Base-by-base conservation (phyloP, 2,329 filamentous ascomycete genomes). In the Trichoderma brevicompactum region DNA sequence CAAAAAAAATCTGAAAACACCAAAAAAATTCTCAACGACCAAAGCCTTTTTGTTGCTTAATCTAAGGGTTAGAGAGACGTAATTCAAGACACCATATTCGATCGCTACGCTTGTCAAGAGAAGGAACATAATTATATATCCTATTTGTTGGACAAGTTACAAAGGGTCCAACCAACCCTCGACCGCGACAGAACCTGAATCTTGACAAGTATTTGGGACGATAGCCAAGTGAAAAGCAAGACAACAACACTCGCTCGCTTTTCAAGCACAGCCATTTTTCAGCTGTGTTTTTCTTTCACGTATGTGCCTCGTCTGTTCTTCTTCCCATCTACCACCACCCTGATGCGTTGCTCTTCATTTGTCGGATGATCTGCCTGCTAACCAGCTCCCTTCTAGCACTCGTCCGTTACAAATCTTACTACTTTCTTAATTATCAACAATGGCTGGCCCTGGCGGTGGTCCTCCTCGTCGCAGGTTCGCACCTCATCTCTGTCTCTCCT, bases 371-470 rank as follows among this genome's bases (percentile, higher is more conserved):
- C 15, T 41, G 2, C 40, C 32, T 41, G 40, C 50, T 48, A n/a
- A 60, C 40, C 41, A 17, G 28, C 32, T n/a, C 7, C 19, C 9
- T 56, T 40, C 46, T 5, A 34, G 32, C 12, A 75, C 66, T 72
- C 70, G 70, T 67, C 72, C 69, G 68, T 70, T 72, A 70, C 68
- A 67, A 75, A 72, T 78, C 78, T 40, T 19, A 19, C 12, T 73
- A 77, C 72, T 75, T 76, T 69, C 74, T 76, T 69, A 60, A 66
- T 66, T 66, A 69, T 70, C 69, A 70, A 76, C 78, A 84, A 97
- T 97, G 94, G 92, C 93, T 82, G 92, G 93, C 80, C 92, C 92
- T 76, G 94, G 94, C 80, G 93, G 93, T 84, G 94, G 94, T 83
- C 94, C 94, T 78, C 94, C 94, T 77, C 85, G 87, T 77, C 83